Evolutionary conservation across 176 grass and related monocot genomes (phyloP).

Genomic region (Aegilops tauschii): DNA sequence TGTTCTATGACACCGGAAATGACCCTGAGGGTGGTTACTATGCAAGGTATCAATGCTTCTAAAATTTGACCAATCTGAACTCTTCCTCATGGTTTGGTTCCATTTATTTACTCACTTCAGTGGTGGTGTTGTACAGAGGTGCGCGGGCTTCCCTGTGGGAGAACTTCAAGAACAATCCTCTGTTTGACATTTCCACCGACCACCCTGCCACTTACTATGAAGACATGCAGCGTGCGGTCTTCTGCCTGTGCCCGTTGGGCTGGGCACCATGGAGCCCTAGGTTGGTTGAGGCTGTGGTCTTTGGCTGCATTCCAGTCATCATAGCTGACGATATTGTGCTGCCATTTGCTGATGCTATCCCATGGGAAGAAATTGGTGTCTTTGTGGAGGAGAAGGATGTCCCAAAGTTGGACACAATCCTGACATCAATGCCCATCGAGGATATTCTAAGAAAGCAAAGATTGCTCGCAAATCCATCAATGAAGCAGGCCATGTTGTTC

Average conservation of each 20-base stretch:
- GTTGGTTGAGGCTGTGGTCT: conserved; percentile 87
- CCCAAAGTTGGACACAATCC: conserved; percentile 78
- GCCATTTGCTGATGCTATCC: conserved; percentile 92
- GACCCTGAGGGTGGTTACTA: conserved; percentile 96
- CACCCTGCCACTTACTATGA: conserved; percentile 94
- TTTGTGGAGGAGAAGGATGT: conserved; percentile 90
- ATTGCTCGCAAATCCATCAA: conserved; percentile 86
- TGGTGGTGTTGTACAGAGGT: conserved; percentile 52
- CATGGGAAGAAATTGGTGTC: conserved; percentile 93
- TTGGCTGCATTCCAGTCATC: conserved; percentile 94
- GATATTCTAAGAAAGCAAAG: conserved; percentile 95
- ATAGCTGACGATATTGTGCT: conserved; percentile 94
- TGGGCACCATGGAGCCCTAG: conserved; percentile 99
- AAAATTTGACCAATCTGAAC: conserved; percentile 6
- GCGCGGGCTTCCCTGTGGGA: conserved; percentile 89
- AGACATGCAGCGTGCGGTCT: conserved; percentile 92
- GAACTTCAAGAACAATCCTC: conserved; percentile 95
- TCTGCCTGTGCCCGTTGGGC: conserved; percentile 90
- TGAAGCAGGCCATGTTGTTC: conserved; percentile 94
- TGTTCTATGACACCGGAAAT: conserved; percentile 96
- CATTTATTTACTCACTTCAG: conserved; percentile 26
- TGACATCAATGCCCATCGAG: conserved; percentile 81
- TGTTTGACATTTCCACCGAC: conserved; percentile 91
- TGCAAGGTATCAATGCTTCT: conserved; percentile 59
- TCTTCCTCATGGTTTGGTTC: not conserved